These are phyloP conservation scores for Plectranthus barbatus DNA, from an alignment of 257 asterid species.

Conservation along the genomic window DNA sequence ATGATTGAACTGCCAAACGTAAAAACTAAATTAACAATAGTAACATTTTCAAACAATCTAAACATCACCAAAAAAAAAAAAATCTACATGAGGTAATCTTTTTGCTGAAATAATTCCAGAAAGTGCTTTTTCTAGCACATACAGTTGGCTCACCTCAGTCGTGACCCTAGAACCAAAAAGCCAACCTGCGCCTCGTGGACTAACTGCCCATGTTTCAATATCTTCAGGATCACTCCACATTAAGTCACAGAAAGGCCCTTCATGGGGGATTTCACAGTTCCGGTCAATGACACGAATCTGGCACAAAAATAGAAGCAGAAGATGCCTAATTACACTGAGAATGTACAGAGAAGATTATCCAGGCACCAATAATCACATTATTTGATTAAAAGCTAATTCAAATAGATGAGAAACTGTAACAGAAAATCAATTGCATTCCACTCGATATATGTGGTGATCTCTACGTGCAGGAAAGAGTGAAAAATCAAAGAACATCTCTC, in stretches of 20 bases:
- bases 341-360: not conserved
- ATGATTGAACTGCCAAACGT: conserved; percentile 75
- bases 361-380: not conserved
- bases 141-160: conserved; percentile 52
- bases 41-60: not conserved
- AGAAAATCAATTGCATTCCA: too few relatives aligned
- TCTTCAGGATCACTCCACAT: conserved; percentile 99
- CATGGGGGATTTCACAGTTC: conserved; percentile 96
- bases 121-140: not conserved
- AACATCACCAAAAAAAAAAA: not conserved
- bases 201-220: conserved; percentile 98
- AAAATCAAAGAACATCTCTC: too few relatives aligned
- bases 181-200: conserved; percentile 99
- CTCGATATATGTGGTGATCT: too few relatives aligned
- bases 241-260: conserved; percentile 98
- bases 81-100: too few relatives aligned
- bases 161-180: conserved; percentile 98
- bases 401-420: too few relatives aligned
- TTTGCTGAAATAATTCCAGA: too few relatives aligned
- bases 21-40: not conserved
- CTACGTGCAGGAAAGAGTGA: too few relatives aligned
- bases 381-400: too few relatives aligned
- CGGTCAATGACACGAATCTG: conserved; percentile 90
- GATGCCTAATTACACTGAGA: too few relatives aligned
- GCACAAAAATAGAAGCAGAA: too few relatives aligned